A percentile compares a stretch with the other conserved stretches of the same genome.
phyloP scores from a whole-genome alignment of 176 grass and related monocot genomes.

The Musa troglodytarum region DNA sequence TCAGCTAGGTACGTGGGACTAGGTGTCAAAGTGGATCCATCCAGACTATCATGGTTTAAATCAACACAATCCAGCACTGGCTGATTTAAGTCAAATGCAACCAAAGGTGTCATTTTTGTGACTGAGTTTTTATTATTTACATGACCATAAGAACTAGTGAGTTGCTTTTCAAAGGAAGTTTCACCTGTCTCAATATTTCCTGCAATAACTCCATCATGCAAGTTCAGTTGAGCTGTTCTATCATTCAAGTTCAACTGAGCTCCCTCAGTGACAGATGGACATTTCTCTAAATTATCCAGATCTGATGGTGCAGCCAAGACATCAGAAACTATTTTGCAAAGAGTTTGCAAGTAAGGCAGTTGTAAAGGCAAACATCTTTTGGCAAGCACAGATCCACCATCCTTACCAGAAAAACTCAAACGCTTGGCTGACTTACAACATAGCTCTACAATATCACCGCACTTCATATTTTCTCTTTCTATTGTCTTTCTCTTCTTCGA shows the following conservation, averaged over 20 bases:
- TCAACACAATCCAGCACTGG: conserved; percentile 13
- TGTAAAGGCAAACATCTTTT: conserved; percentile 1
- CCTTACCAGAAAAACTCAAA: conserved; percentile 50
- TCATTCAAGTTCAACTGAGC: neutral
- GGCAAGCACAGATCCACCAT: conserved; percentile 28
- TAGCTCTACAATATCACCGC: conserved; percentile 20
- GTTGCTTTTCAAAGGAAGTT: conserved; percentile 11
- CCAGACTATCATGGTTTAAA: conserved; percentile 12
- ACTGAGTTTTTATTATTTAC: conserved; percentile 1
- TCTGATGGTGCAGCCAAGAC: conserved; percentile 20
- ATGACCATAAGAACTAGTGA: conserved; percentile 18
- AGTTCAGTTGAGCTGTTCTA: conserved; percentile 19
- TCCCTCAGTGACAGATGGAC: conserved; percentile 17
- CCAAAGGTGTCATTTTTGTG: conserved; percentile 11
- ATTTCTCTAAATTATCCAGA: conserved; percentile 13
- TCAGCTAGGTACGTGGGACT: conserved; percentile 8
- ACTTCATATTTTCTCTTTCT: conserved; percentile 3
- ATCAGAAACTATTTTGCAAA: conserved; percentile 30
- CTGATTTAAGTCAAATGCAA: conserved; percentile 40
- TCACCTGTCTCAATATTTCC: conserved; percentile 24
- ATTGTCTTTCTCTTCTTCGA: conserved; percentile 14
- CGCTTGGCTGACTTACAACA: conserved; percentile 33
- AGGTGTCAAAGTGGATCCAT: conserved; percentile 23
- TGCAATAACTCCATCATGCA: conserved; percentile 29
- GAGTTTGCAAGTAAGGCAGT: conserved; percentile 45